Conservation (phyloP, 805 yeast species). For the Spathaspora boniae region DNA sequence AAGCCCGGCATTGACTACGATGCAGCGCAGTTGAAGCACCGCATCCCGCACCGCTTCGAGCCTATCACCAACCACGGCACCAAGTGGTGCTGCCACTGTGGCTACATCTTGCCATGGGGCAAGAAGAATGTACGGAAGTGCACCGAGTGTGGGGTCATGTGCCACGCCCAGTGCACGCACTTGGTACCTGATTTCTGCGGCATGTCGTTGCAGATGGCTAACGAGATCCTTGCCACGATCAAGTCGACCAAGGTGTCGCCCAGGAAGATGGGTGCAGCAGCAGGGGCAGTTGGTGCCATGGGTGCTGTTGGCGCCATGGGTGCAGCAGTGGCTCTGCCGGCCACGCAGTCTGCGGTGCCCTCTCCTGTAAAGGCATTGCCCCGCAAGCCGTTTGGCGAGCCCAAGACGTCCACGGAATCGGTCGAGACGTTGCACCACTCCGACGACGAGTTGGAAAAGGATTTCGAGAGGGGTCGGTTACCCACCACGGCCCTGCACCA, state of each 20-base stretch:
- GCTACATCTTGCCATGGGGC: slow-evolving; percentile 94
- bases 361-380: background rate
- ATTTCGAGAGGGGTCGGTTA: slow-evolving; percentile 17
- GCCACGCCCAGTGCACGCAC: slow-evolving; percentile 89
- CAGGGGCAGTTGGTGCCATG: background rate
- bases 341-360: too few species aligned
- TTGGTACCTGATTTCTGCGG: slow-evolving; percentile 98
- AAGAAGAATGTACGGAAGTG: slow-evolving; percentile 89
- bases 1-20: slow-evolving; percentile 73
- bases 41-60: slow-evolving; percentile 95
- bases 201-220: slow-evolving; percentile 96
- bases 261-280: slow-evolving; percentile 7
- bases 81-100: slow-evolving; percentile 99
- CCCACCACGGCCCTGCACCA: slow-evolving; percentile 28
- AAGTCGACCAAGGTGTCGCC: slow-evolving; percentile 50
- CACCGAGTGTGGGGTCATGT: slow-evolving; percentile 90
- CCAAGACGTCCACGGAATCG: background rate
- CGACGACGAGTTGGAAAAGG: slow-evolving; percentile 22
- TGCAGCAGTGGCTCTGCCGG: background rate
- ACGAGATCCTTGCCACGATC: slow-evolving; percentile 79
- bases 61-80: slow-evolving; percentile 92
- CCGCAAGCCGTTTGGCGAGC: background rate
- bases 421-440: slow-evolving; percentile 7
- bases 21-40: slow-evolving; percentile 83
- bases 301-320: too few species aligned